Evolutionary conservation across 257 asterid genomes (phyloP).

Genomic region (Eucommia ulmoides): DNA sequence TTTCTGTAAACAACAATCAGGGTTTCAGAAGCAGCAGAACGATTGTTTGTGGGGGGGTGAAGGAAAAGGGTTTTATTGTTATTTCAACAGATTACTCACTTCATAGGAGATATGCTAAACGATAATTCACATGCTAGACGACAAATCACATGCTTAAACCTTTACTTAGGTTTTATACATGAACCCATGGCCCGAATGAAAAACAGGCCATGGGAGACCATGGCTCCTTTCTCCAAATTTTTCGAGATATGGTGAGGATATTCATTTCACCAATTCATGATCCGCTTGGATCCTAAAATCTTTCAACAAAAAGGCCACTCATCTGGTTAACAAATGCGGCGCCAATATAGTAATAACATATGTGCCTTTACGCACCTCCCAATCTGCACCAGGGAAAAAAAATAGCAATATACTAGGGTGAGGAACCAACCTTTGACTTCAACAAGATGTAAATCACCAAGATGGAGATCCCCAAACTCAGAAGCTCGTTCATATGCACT

Average conservation of each 20-base stretch:
- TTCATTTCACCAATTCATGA: neutral
- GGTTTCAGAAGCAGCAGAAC: neutral
- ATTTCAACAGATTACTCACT: neutral
- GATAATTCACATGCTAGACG: neutral
- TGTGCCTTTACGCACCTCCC: neutral
- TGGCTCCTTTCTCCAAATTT: too few relatives aligned
- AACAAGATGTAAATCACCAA: conserved; percentile 79
- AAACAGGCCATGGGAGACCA: too few relatives aligned
- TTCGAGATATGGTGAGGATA: too few relatives aligned
- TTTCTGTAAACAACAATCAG: conserved; percentile 36
- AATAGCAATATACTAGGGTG: conserved; percentile 2
- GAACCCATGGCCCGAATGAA: too few relatives aligned
- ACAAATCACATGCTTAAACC: too few relatives aligned
- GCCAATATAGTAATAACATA: neutral
- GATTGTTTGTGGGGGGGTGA: too few relatives aligned
- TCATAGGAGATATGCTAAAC: neutral
- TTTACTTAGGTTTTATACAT: too few relatives aligned
- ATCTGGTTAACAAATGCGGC: neutral
- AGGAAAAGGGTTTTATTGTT: too few relatives aligned
- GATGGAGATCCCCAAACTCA: conserved; percentile 79
- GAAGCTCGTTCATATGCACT: conserved; percentile 65
- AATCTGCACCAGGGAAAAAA: neutral
- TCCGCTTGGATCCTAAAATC: neutral
- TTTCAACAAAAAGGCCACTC: neutral
- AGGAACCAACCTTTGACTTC: conserved; percentile 48